Percentiles rank a stretch among this genome's conserved stretches.
Conservation (phyloP, 176 grass and related monocot species). For the Canna indica region DNA sequence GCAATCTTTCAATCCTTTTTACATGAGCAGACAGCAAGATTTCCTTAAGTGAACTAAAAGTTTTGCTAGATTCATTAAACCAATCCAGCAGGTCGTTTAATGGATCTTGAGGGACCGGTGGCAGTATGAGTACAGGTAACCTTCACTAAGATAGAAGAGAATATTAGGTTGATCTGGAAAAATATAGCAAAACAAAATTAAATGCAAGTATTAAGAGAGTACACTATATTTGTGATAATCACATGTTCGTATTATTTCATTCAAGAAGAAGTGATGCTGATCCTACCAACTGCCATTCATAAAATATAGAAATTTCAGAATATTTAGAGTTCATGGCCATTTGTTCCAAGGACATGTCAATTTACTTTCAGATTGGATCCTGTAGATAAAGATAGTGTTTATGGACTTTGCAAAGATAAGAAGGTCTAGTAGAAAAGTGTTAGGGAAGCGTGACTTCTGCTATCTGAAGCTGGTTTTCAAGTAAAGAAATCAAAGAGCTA, state of each 20-base stretch:
- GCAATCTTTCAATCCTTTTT: slow-evolving; percentile 57
- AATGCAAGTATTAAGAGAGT: background rate
- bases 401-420: background rate
- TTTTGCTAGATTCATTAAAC: slow-evolving; percentile 60
- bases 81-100: slow-evolving; percentile 66
- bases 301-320: background rate
- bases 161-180: slow-evolving; percentile 5
- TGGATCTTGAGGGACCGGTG: slow-evolving; percentile 73
- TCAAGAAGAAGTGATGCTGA: background rate
- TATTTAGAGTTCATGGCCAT: background rate
- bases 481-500: background rate
- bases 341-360: background rate
- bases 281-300: background rate
- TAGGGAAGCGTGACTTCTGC: background rate
- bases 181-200: background rate
- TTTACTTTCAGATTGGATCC: background rate
- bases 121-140: slow-evolving; percentile 57
- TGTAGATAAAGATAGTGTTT: background rate
- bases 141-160: slow-evolving; percentile 26
- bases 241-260: background rate
- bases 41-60: slow-evolving; percentile 55
- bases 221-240: background rate
- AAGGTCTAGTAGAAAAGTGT: background rate
- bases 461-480: background rate
- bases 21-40: slow-evolving; percentile 55